A percentile compares a stretch with the other conserved stretches of the same genome.
phyloP scores from a whole-genome alignment of 441 rosid species.

The Croton setiger region DNA sequence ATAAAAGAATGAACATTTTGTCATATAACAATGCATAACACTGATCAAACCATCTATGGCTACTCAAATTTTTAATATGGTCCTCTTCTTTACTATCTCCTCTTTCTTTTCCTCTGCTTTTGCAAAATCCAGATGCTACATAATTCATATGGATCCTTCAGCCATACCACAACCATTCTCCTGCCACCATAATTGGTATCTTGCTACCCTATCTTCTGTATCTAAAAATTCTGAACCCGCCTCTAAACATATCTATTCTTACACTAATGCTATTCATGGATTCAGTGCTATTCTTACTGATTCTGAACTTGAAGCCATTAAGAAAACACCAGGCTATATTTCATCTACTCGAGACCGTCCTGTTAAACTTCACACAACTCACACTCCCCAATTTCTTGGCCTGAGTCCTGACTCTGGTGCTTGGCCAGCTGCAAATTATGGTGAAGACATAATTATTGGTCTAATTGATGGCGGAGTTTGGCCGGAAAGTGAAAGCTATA shows the following conservation, averaged over 20 bases:
- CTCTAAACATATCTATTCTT: constrained; percentile 42
- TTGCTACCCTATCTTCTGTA: constrained; percentile 40
- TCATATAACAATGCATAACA: no score
- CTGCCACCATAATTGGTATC: constrained; percentile 48
- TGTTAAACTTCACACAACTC: constrained; percentile 16
- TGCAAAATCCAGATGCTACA: constrained; percentile 33
- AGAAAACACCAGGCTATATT: constrained; percentile 39
- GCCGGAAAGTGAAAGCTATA: constrained; percentile 30
- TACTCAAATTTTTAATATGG: constrained; percentile 3
- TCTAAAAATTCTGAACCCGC: constrained; percentile 9
- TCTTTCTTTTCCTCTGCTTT: not conserved
- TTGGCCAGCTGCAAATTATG: constrained; percentile 18
- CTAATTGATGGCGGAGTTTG: constrained; percentile 29
- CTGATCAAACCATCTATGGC: no score
- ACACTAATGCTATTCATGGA: constrained; percentile 43
- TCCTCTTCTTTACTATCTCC: constrained; percentile 13
- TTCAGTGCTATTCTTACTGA: constrained; percentile 48
- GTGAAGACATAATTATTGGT: constrained; percentile 24
- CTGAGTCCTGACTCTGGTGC: constrained; percentile 18
- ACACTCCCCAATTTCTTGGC: constrained; percentile 24
- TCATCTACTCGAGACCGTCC: constrained; percentile 39
- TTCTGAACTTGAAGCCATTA: constrained; percentile 48
- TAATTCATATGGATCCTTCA: constrained; percentile 56
- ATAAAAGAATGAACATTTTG: no score
- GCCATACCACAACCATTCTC: constrained; percentile 54